phyloP scores from a whole-genome alignment of 495 filamentous ascomycete species.

The Neurospora discreta region DNA sequence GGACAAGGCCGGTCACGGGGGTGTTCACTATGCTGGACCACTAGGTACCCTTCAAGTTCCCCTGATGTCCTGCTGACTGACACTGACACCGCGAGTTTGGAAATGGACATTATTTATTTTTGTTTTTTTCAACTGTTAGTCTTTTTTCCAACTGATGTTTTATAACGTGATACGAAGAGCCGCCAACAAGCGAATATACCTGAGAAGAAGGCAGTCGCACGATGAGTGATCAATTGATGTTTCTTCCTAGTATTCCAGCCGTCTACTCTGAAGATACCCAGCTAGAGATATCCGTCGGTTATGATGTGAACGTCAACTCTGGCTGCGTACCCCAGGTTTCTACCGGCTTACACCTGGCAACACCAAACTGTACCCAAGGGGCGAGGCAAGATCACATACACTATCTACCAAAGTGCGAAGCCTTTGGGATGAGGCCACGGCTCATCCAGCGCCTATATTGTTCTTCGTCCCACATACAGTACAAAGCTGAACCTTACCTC shows the following conservation, averaged over 20 bases:
- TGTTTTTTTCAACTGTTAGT: not conserved
- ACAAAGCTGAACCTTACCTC: not conserved
- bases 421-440: not conserved
- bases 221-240: not conserved
- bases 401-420: not conserved
- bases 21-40: not conserved
- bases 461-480: not conserved
- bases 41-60: not conserved
- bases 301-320: not conserved
- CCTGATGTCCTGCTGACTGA: not conserved
- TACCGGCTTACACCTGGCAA: not conserved
- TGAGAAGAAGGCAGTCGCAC: not conserved
- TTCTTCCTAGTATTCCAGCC: not conserved
- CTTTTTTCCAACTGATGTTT: not conserved
- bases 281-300: too few relatives aligned
- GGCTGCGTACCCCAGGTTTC: not conserved
- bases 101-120: not conserved
- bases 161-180: not conserved
- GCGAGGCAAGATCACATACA: not conserved
- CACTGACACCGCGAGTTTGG: not conserved
- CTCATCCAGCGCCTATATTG: not conserved
- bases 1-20: not conserved
- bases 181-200: not conserved
- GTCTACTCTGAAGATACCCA: not conserved
- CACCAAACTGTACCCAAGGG: not conserved